These are phyloP conservation scores for Colletotrichum sp. DNA, from an alignment of 2,329 filamentous ascomycete species.

Conservation along the genomic window DNA sequence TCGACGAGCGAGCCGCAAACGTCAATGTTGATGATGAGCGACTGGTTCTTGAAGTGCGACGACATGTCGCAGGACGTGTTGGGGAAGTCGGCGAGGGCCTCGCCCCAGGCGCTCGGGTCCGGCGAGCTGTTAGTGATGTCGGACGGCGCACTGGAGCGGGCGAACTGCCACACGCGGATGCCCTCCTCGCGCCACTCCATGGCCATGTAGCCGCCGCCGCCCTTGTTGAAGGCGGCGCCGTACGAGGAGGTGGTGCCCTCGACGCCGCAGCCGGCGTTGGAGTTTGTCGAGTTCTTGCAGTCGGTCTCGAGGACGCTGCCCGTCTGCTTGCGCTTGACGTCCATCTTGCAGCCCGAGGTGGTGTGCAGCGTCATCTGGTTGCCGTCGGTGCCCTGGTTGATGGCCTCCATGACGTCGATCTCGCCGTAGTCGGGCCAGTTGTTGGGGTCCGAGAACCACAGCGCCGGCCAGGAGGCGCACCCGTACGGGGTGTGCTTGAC, in stretches of 20 bases:
- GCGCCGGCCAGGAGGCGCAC: slow-evolving; percentile 68
- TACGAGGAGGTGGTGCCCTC: slow-evolving; percentile 46
- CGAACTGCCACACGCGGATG: slow-evolving; percentile 69
- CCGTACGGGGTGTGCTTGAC: slow-evolving; percentile 67
- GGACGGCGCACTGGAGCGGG: slow-evolving; percentile 48
- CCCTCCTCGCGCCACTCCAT: slow-evolving; percentile 66
- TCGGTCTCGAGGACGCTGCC: slow-evolving; percentile 46
- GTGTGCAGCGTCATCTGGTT: slow-evolving; percentile 69
- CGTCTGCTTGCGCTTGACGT: slow-evolving; percentile 58
- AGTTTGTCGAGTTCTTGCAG: slow-evolving; percentile 56
- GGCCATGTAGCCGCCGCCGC: slow-evolving; percentile 64
- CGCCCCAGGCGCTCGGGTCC: slow-evolving; percentile 67
- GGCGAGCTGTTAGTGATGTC: slow-evolving; percentile 59
- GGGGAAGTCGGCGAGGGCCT: slow-evolving; percentile 69
- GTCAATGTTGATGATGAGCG: slow-evolving; percentile 71
- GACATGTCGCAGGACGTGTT: slow-evolving; percentile 64
- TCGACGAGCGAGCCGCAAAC: slow-evolving; percentile 65
- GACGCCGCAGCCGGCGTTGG: slow-evolving; percentile 65
- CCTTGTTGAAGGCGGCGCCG: slow-evolving; percentile 56
- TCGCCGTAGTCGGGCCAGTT: slow-evolving; percentile 71
- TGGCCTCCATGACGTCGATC: slow-evolving; percentile 67
- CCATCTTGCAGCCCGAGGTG: slow-evolving; percentile 53
- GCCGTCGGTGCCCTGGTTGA: slow-evolving; percentile 58
- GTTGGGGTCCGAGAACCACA: slow-evolving; percentile 67
- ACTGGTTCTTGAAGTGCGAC: slow-evolving; percentile 67